These are phyloP conservation scores for Alternaria postmessia DNA, from an alignment of 2,329 filamentous ascomycete species.

Conservation along the genomic window DNA sequence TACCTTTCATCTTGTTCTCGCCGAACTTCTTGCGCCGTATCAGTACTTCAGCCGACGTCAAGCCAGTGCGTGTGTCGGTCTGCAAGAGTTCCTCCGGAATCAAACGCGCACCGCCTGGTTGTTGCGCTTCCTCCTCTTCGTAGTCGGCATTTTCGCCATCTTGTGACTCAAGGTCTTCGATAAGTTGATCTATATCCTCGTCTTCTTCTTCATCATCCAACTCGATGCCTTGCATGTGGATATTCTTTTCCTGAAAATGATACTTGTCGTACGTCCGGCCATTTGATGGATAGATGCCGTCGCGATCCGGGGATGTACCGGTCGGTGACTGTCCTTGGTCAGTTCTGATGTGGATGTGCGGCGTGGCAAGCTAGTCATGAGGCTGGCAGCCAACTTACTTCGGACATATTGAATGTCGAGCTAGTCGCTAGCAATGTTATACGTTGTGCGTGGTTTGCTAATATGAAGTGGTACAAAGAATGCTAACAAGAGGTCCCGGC, in stretches of 20 bases:
- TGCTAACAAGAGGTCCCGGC: not conserved
- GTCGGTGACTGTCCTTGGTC: constrained; percentile 6
- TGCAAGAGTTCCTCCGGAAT: constrained; percentile 79
- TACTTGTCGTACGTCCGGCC: constrained; percentile 17
- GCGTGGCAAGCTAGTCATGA: not conserved
- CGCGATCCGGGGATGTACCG: constrained; percentile 15
- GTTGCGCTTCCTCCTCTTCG: constrained; percentile 66
- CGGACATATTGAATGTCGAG: constrained; percentile 12
- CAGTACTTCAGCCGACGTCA: constrained; percentile 74
- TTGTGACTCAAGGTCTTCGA: constrained; percentile 84
- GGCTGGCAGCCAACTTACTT: constrained; percentile 7
- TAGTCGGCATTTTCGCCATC: constrained; percentile 74
- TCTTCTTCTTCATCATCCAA: constrained; percentile 77
- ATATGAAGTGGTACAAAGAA: not conserved
- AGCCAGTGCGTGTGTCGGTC: constrained; percentile 76
- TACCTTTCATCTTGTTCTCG: constrained; percentile 81
- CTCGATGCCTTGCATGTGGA: constrained; percentile 15
- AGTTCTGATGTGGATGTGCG: not conserved
- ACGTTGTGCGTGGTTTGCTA: not conserved
- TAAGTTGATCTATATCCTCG: constrained; percentile 85
- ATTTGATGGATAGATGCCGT: constrained; percentile 12
- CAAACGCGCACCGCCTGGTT: constrained; percentile 63
- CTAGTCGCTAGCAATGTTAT: not conserved
- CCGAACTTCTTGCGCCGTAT: constrained; percentile 75
- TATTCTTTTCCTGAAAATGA: constrained; percentile 14